phyloP scores from a whole-genome alignment of 345 rosid genomes.

The Boechera retrofracta region DNA sequence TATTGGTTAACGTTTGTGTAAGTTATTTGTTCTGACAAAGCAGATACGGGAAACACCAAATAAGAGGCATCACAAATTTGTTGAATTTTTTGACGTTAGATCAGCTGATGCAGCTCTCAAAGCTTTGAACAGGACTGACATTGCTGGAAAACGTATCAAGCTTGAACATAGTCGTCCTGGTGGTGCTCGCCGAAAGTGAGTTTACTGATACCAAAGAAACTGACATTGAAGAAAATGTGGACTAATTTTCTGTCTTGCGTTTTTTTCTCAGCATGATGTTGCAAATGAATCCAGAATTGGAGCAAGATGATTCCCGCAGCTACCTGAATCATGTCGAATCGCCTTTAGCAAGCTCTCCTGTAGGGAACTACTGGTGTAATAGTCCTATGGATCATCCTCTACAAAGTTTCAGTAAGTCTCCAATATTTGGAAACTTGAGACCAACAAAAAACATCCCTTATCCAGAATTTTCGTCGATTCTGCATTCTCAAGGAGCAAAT shows the following conservation, averaged over 20 bases:
- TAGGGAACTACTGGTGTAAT: conserved; percentile 56
- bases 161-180: conserved; percentile 91
- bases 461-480: conserved; percentile 62
- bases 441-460: conserved; percentile 47
- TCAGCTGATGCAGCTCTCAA: conserved; percentile 81
- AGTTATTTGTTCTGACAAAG: conserved; percentile 39
- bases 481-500: conserved; percentile 51
- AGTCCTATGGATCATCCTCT: conserved; percentile 61
- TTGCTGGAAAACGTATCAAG: conserved; percentile 86
- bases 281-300: conserved; percentile 67
- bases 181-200: conserved; percentile 74
- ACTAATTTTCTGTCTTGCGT: background rate
- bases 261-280: conserved; percentile 55
- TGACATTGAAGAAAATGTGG: background rate
- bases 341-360: conserved; percentile 62
- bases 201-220: conserved; percentile 20
- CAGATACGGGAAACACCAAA: conserved; percentile 90
- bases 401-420: conserved; percentile 54
- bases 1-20: conserved; percentile 40
- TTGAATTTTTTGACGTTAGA: conserved; percentile 83
- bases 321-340: conserved; percentile 60
- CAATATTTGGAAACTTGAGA: conserved; percentile 53
- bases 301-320: conserved; percentile 62
- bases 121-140: conserved; percentile 70
- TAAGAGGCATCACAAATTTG: conserved; percentile 84